phyloP scores from a whole-genome alignment of 1,284 basidiomycete genomes.

The Coniferiporia sulphurascens region DNA sequence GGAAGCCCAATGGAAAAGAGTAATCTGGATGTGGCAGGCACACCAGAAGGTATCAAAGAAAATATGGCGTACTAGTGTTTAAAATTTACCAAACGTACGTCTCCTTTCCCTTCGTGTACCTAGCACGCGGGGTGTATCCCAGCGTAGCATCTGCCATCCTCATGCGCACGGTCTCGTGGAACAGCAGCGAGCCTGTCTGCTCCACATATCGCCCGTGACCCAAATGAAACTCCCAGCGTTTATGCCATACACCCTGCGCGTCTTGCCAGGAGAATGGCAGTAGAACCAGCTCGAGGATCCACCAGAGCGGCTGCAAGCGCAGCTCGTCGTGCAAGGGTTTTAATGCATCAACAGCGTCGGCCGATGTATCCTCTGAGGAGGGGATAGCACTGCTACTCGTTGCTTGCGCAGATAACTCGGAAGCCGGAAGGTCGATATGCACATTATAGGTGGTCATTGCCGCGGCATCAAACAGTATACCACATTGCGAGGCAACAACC shows the following conservation, averaged over 20 bases:
- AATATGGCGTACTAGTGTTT: not conserved
- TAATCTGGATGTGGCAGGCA: not conserved
- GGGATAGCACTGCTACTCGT: not conserved
- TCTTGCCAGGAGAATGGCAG: conserved; percentile 34
- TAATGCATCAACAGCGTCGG: conserved; percentile 8
- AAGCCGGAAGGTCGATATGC: conserved; percentile 2
- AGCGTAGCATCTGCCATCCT: conserved; percentile 40
- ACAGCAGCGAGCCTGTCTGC: conserved; percentile 34
- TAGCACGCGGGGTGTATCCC: conserved; percentile 48
- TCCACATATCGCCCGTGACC: conserved; percentile 45
- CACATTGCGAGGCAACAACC: conserved; percentile 41
- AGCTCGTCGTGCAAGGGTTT: conserved; percentile 36
- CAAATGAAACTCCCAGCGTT: conserved; percentile 33
- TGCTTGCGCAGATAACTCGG: not conserved
- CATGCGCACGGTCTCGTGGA: conserved; percentile 49
- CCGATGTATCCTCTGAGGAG: not conserved
- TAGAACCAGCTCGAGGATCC: conserved; percentile 41
- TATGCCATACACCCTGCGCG: conserved; percentile 30
- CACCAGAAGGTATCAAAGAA: not conserved
- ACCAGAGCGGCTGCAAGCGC: conserved; percentile 30
- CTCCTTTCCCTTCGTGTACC: conserved; percentile 43
- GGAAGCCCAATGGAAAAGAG: too few species aligned
- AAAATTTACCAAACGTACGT: conserved; percentile 37
- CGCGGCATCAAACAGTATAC: conserved; percentile 45
- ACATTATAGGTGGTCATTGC: conserved; percentile 31